These are phyloP conservation scores for Thymus quinquecostatus DNA, from an alignment of 257 asterid species.

Conservation along the genomic window DNA sequence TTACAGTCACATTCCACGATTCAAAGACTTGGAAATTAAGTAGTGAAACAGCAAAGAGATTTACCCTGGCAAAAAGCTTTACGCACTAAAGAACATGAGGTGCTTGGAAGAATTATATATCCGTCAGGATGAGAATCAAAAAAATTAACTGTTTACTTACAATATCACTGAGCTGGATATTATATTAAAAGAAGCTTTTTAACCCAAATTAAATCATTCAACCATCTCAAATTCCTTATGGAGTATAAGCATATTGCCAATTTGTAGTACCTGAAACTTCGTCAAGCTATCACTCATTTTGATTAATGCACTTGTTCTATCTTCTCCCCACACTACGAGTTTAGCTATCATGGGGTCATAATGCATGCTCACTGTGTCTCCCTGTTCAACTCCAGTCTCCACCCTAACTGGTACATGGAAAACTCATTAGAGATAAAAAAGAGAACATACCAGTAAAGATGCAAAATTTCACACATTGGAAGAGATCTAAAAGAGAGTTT, in stretches of 20 bases:
- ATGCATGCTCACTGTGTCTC: constrained; percentile 97
- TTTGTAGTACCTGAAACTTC: constrained; percentile 74
- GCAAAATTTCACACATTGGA: constrained; percentile 15
- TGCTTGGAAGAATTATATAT: no score
- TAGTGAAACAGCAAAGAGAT: no score
- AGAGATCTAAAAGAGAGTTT: constrained; percentile 13
- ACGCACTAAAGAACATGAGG: no score
- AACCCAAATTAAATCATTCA: constrained; percentile 20
- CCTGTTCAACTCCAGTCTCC: constrained; percentile 98
- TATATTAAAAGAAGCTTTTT: constrained; percentile 10
- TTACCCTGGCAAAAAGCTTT: no score
- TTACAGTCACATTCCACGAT: not conserved
- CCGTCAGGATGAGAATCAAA: no score
- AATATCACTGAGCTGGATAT: constrained; percentile 1
- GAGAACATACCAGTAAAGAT: constrained; percentile 20
- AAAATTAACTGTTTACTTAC: not conserved
- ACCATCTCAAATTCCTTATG: constrained; percentile 16
- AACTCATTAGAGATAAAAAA: constrained; percentile 37
- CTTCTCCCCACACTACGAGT: constrained; percentile 98
- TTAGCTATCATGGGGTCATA: constrained; percentile 99
- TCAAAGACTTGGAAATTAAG: not conserved
- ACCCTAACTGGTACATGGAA: constrained; percentile 73
- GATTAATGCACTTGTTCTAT: constrained; percentile 74
- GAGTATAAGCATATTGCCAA: constrained; percentile 6
- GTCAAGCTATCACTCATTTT: constrained; percentile 88